Conservation (phyloP, 1,139 yeast genomes). For the Pichia cactophila region DNA sequence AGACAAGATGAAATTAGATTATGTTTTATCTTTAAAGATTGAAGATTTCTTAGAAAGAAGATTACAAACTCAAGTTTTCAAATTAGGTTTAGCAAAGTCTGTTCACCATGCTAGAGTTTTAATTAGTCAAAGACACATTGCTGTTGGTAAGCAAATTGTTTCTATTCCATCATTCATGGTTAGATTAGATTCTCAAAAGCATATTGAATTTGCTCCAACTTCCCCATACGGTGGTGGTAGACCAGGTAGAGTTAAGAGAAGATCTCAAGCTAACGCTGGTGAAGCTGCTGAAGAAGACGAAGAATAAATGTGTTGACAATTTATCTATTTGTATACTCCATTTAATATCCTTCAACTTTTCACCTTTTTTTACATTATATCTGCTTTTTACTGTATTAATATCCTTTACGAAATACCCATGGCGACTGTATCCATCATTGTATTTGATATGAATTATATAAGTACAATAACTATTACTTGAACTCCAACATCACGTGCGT, state of each 20-base stretch:
- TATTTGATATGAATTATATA: too few relatives aligned
- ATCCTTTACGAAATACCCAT: too few relatives aligned
- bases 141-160: slow-evolving; percentile 99
- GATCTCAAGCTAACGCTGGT: slow-evolving; percentile 58
- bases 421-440: too few relatives aligned
- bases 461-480: too few relatives aligned
- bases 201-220: slow-evolving; percentile 97
- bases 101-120: slow-evolving; percentile 99
- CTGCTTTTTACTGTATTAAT: neutral
- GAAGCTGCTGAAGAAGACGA: slow-evolving; percentile 61
- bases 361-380: neutral
- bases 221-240: slow-evolving; percentile 99
- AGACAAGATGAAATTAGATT: slow-evolving; percentile 99
- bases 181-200: slow-evolving; percentile 99
- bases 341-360: neutral
- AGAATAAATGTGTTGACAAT: slow-evolving; percentile 20
- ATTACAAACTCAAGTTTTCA: slow-evolving; percentile 99
- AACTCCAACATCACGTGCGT: too few relatives aligned
- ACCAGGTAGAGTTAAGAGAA: slow-evolving; percentile 99
- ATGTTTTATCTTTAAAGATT: slow-evolving; percentile 94
- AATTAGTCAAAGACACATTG: slow-evolving; percentile 98
- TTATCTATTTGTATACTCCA: neutral
- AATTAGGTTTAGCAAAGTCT: slow-evolving; percentile 98
- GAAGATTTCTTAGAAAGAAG: slow-evolving; percentile 99
- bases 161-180: slow-evolving; percentile 99